Percentiles rank a stretch among this genome's conserved stretches.
Evolutionary conservation across 768 basidiomycete species (phyloP).

Genomic region (Calocybe cyanea): DNA sequence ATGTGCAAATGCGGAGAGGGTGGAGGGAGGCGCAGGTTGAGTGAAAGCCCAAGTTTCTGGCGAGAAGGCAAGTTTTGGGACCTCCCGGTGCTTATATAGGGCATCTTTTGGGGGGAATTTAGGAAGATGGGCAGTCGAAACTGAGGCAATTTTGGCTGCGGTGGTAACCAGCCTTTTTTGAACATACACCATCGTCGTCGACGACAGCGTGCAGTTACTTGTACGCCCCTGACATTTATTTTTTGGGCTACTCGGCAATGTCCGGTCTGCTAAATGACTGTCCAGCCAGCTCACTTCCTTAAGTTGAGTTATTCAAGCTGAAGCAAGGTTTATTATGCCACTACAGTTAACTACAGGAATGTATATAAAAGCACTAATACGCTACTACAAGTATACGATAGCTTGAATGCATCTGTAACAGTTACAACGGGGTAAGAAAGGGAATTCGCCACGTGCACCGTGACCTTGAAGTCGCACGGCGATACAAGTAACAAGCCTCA

Average conservation of each 20-base stretch:
- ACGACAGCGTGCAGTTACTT: conserved; percentile 2
- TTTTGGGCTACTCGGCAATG: conserved; percentile 26
- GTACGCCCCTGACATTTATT: conserved; percentile 20
- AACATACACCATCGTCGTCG: conserved; percentile 50
- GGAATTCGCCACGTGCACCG: conserved; percentile 9
- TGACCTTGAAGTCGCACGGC: conserved; percentile 3
- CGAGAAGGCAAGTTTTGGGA: conserved; percentile 45
- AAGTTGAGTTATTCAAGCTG: neutral
- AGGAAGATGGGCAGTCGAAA: conserved; percentile 51
- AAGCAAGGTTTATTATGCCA: neutral
- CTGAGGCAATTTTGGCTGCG: conserved; percentile 30
- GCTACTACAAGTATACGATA: neutral
- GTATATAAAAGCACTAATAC: neutral
- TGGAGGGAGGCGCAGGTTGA: conserved; percentile 68
- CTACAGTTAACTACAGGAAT: neutral
- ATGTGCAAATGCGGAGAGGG: conserved; percentile 73
- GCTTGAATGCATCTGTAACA: neutral
- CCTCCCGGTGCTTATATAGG: conserved; percentile 27
- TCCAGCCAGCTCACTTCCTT: neutral
- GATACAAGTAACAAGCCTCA: neutral
- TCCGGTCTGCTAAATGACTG: conserved; percentile 12
- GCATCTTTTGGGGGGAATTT: conserved; percentile 63
- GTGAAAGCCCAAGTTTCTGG: conserved; percentile 65
- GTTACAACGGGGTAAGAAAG: conserved; percentile 1
- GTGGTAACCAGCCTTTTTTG: conserved; percentile 44